Percentiles rank a stretch among this genome's conserved stretches.
These are phyloP conservation scores for Plasmopara viticola DNA, from an alignment of 352 stramenopile species.

Conservation along the genomic window DNA sequence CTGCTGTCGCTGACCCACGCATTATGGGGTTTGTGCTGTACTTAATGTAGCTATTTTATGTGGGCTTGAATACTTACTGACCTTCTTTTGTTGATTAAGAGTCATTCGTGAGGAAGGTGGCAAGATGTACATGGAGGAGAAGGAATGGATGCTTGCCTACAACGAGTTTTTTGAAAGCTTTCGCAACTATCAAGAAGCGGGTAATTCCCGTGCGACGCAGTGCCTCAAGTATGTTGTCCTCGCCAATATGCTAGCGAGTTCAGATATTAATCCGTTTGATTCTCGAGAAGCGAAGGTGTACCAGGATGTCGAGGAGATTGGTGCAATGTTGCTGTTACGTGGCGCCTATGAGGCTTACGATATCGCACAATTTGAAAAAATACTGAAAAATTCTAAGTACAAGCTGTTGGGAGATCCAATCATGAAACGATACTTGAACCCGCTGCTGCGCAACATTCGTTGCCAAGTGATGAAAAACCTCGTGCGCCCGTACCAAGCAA, in stretches of 20 bases:
- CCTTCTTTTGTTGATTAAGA: conserved; percentile 18
- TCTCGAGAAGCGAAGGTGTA: conserved; percentile 90
- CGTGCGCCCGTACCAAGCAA: conserved; percentile 87
- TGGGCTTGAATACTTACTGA: conserved; percentile 4
- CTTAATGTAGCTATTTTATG: background rate
- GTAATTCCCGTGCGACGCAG: conserved; percentile 80
- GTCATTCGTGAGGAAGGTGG: conserved; percentile 88
- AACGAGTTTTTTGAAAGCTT: conserved; percentile 94
- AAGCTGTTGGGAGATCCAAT: conserved; percentile 91
- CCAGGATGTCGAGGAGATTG: conserved; percentile 74
- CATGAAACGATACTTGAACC: conserved; percentile 87
- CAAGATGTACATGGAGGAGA: conserved; percentile 91
- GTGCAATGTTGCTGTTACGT: conserved; percentile 66
- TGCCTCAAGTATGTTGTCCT: conserved; percentile 91
- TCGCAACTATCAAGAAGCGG: conserved; percentile 89
- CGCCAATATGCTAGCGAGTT: conserved; percentile 90
- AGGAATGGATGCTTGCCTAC: conserved; percentile 87
- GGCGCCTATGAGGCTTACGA: conserved; percentile 83
- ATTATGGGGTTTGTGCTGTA: conserved; percentile 77
- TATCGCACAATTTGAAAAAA: conserved; percentile 90
- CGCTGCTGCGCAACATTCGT: conserved; percentile 91
- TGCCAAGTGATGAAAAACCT: conserved; percentile 89
- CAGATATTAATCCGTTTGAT: conserved; percentile 92
- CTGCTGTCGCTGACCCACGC: conserved; percentile 82
- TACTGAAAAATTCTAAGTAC: conserved; percentile 88